phyloP scores from a whole-genome alignment of 2,329 filamentous ascomycete species.

The Aspergillus sp. region DNA sequence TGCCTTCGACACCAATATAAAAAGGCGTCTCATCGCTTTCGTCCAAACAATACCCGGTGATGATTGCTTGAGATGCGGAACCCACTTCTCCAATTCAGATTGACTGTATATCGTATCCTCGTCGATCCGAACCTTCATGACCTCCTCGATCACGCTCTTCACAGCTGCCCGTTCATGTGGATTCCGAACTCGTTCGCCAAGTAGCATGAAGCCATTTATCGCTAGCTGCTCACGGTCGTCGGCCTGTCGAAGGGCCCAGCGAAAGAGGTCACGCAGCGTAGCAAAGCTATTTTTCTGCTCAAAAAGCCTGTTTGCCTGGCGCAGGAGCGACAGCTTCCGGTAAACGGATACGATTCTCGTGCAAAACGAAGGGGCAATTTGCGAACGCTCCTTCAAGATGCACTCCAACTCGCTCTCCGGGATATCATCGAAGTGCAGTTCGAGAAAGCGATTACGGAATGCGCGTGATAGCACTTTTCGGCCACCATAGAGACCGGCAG shows the following conservation, averaged over 20 bases:
- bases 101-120: constrained; percentile 62
- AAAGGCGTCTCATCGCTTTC: constrained; percentile 82
- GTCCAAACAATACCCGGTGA: constrained; percentile 71
- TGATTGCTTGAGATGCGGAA: constrained; percentile 31
- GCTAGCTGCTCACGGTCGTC: constrained; percentile 84
- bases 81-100: constrained; percentile 48
- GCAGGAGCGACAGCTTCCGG: constrained; percentile 76
- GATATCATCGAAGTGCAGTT: constrained; percentile 96
- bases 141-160: constrained; percentile 76
- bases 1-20: constrained; percentile 78
- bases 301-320: constrained; percentile 84
- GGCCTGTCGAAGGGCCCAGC: constrained; percentile 81
- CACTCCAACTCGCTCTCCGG: constrained; percentile 87
- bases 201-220: constrained; percentile 87
- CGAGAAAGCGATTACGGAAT: constrained; percentile 92
- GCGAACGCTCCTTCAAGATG: constrained; percentile 79
- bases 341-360: constrained; percentile 87
- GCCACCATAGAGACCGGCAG: constrained; percentile 87
- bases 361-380: constrained; percentile 86
- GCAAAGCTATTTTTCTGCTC: constrained; percentile 97
- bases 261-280: constrained; percentile 86
- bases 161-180: constrained; percentile 75
- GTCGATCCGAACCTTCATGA: constrained; percentile 80
- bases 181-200: constrained; percentile 91
- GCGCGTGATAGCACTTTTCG: constrained; percentile 87